Evolutionary conservation across 2,329 filamentous ascomycete genomes (phyloP).

Genomic region (Gremmenia infestans): DNA sequence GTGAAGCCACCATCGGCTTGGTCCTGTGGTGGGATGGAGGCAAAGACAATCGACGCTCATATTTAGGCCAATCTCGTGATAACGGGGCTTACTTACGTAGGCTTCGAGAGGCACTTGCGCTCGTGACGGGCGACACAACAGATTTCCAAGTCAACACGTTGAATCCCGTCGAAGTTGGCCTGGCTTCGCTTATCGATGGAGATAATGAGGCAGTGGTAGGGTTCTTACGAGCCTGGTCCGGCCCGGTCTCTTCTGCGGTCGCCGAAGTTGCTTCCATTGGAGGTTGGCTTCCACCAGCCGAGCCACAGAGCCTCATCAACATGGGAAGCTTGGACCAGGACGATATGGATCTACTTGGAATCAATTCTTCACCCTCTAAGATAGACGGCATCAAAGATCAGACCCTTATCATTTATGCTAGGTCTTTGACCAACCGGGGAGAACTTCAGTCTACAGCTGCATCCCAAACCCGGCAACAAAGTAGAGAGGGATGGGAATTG

Average conservation of each 20-base stretch:
- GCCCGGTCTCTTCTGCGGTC: slow-evolving; percentile 70
- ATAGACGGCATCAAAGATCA: slow-evolving; percentile 70
- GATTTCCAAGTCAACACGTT: slow-evolving; percentile 74
- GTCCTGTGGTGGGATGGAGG: slow-evolving; percentile 90
- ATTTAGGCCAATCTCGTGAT: slow-evolving; percentile 29
- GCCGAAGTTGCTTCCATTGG: slow-evolving; percentile 81
- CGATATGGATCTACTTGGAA: slow-evolving; percentile 76
- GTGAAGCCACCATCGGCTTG: slow-evolving; percentile 78
- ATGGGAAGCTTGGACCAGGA: slow-evolving; percentile 69
- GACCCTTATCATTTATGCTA: slow-evolving; percentile 71
- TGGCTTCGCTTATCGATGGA: slow-evolving; percentile 78
- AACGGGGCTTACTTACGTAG: slow-evolving; percentile 68
- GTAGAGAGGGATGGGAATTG: slow-evolving; percentile 80
- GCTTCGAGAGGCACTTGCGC: slow-evolving; percentile 64
- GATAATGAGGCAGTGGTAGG: slow-evolving; percentile 72
- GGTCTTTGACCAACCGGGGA: slow-evolving; percentile 54
- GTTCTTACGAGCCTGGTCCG: slow-evolving; percentile 73
- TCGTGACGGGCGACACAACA: slow-evolving; percentile 57
- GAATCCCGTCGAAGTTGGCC: slow-evolving; percentile 71
- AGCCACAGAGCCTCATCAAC: slow-evolving; percentile 47
- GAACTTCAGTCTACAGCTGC: slow-evolving; percentile 14
- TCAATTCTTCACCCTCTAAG: slow-evolving; percentile 53
- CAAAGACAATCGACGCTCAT: slow-evolving; percentile 43
- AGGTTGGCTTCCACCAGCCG: slow-evolving; percentile 68
- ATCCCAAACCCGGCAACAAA: slow-evolving; percentile 27